A percentile compares a stretch with the other conserved stretches of the same genome.
These are phyloP conservation scores for Taphrina deformans DNA, from an alignment of 1,139 yeast genomes.

Conservation along the genomic window DNA sequence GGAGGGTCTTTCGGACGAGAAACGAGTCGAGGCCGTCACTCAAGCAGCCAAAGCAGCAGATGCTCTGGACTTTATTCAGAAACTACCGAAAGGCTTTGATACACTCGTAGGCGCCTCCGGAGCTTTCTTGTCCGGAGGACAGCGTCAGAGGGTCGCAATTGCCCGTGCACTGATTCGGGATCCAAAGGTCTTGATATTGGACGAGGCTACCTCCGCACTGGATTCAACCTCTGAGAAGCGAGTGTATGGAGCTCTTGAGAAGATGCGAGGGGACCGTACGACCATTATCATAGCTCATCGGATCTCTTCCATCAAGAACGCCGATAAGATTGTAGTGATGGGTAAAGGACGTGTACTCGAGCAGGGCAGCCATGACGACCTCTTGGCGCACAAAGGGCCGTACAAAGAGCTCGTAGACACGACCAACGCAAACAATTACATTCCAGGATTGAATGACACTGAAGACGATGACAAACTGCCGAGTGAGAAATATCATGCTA, in stretches of 20 bases:
- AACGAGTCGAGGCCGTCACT: constrained; percentile 50
- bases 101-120: constrained; percentile 58
- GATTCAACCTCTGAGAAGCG: constrained; percentile 73
- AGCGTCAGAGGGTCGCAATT: constrained; percentile 70
- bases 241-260: constrained; percentile 57
- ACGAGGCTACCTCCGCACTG: constrained; percentile 78
- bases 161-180: constrained; percentile 68
- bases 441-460: constrained; percentile 4
- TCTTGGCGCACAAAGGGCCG: constrained; percentile 45
- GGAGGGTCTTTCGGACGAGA: constrained; percentile 46
- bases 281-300: constrained; percentile 79
- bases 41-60: constrained; percentile 47
- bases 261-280: constrained; percentile 59
- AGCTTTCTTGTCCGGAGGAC: constrained; percentile 71
- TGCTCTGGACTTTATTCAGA: constrained; percentile 54
- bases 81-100: constrained; percentile 59
- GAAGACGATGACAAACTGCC: constrained; percentile 14
- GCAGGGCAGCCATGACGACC: constrained; percentile 49
- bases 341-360: constrained; percentile 49
- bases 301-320: constrained; percentile 64
- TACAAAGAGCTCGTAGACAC: constrained; percentile 47
- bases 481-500: neutral
- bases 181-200: constrained; percentile 64
- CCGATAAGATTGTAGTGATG: constrained; percentile 52
- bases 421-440: constrained; percentile 23